A percentile compares a stretch with the other conserved stretches of the same genome.
phyloP scores from a whole-genome alignment of 1,284 basidiomycete species.

The Apiotrichum sp. region DNA sequence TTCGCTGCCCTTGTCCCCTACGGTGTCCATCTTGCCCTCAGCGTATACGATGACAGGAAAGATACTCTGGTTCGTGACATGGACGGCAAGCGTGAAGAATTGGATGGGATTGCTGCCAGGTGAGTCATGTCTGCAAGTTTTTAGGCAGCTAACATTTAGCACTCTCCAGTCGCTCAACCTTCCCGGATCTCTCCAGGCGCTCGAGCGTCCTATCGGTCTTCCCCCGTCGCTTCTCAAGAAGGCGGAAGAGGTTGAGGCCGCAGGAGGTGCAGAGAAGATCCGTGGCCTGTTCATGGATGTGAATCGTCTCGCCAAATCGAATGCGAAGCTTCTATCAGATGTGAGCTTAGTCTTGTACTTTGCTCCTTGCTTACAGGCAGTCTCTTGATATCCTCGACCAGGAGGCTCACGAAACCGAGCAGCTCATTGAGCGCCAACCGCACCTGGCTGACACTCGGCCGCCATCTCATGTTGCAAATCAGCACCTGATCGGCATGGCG shows the following conservation, averaged over 20 bases:
- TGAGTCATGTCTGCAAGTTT: constrained; percentile 42
- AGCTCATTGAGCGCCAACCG: constrained; percentile 49
- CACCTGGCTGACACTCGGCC: constrained; percentile 49
- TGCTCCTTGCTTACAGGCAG: constrained; percentile 47
- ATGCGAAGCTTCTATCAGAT: constrained; percentile 65
- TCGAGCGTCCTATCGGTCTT: constrained; percentile 77
- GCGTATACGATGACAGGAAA: constrained; percentile 82
- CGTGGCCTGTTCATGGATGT: constrained; percentile 69
- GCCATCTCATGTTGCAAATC: constrained; percentile 73
- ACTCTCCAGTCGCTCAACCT: constrained; percentile 68
- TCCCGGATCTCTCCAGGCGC: constrained; percentile 78
- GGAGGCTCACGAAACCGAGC: constrained; percentile 81
- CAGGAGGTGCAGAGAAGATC: constrained; percentile 68
- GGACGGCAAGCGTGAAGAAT: constrained; percentile 56
- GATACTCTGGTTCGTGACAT: constrained; percentile 66
- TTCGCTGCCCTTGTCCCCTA: constrained; percentile 77
- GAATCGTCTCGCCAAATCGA: constrained; percentile 59
- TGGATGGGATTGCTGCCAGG: constrained; percentile 62
- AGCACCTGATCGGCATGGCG: constrained; percentile 63
- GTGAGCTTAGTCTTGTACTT: constrained; percentile 48
- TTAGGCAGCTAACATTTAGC: constrained; percentile 45
- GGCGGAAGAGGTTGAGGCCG: constrained; percentile 73
- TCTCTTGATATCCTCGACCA: constrained; percentile 80
- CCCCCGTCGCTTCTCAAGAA: constrained; percentile 82
- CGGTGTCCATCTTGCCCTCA: constrained; percentile 78